Evolutionary conservation across 2,329 filamentous ascomycete genomes (phyloP), one percentile per base, ranked within the genome.

Genomic region (Penicillium decumbens): DNA sequence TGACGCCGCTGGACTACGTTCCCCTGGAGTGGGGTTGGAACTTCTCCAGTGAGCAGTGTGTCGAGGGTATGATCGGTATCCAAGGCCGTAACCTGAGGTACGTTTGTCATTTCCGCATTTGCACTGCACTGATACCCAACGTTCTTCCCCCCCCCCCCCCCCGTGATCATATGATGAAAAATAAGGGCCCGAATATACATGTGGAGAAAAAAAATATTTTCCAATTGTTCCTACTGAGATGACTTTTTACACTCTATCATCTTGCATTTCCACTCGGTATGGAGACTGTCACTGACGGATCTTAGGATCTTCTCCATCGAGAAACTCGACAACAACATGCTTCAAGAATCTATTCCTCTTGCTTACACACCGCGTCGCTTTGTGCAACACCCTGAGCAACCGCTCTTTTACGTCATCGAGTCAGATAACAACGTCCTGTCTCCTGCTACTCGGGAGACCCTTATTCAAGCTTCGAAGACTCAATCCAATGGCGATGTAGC

Each of bases 181-280:
- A 65, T 64, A 65, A 62, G 60, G 65, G 66, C 59, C 58, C 49
- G 62, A 67, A 70, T 41, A 41, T 56, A 44, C 44, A 67, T 76
- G 70, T 73, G 76, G 78, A 77, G 60, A 65, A 72, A 71, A 66
- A 68, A 71, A 55, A 8, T 70, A 70, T 68, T 65, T 65, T 78
- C 84, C 89, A 95, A 95, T 95, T 95, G 90, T 95, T 95, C 89
- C 89, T 95, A 84, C 90, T 95, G 90, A 95, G 69, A 74, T 64
- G 62, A 54, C 56, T 23, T 45, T 23, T 39, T 24, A 39, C 23
- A n/a, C 35, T 23, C 25, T 1, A 18, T 33, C 18, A 30, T 10
- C 45, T 29, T 24, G 25, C 41, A 30, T 35, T 41, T 41, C 35
- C 18, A 8, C 40, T 23, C 20, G 6, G 29, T 28, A 29, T 23